Conservation (phyloP, 1,284 basidiomycete species). For the Ceratobasidium sp. region DNA sequence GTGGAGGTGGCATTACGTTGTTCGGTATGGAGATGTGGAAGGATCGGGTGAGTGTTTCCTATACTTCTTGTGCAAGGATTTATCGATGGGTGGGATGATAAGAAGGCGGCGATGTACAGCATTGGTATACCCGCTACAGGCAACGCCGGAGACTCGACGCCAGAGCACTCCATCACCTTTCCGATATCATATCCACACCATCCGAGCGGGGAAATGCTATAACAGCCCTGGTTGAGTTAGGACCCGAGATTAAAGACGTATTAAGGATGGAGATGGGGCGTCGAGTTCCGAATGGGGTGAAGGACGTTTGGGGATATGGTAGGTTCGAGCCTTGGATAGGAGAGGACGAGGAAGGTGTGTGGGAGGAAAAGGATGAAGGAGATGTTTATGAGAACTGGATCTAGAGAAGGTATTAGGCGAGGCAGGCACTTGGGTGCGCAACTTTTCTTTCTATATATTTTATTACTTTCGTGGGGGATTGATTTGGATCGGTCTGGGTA, state of each 20-base stretch:
- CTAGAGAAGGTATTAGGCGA: conserved; percentile 33
- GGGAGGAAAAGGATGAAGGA: conserved; percentile 22
- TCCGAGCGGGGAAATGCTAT: conserved; percentile 9
- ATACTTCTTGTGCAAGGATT: not conserved
- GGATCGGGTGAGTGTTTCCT: conserved; percentile 6
- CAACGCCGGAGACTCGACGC: conserved; percentile 4
- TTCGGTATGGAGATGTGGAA: not conserved
- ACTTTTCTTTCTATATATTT: conserved; percentile 47
- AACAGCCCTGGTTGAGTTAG: not conserved
- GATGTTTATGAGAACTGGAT: conserved; percentile 31
- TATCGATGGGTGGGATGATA: not conserved
- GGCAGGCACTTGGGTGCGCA: conserved; percentile 32
- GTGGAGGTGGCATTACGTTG: conserved; percentile 28
- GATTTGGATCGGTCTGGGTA: conserved; percentile 27
- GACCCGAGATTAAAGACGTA: not conserved
- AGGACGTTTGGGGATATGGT: conserved; percentile 13
- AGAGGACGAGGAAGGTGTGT: conserved; percentile 13
- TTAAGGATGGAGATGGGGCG: conserved; percentile 22
- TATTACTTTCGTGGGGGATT: conserved; percentile 56
- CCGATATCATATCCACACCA: conserved; percentile 17
- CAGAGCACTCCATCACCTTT: not conserved
- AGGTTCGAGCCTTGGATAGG: conserved; percentile 1
- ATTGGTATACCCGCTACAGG: conserved; percentile 20
- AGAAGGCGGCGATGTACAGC: not conserved
- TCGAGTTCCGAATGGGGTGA: conserved; percentile 7